Conservation (phyloP, 371 early-diverging fungal species). For the Rhizopus microsporus region DNA sequence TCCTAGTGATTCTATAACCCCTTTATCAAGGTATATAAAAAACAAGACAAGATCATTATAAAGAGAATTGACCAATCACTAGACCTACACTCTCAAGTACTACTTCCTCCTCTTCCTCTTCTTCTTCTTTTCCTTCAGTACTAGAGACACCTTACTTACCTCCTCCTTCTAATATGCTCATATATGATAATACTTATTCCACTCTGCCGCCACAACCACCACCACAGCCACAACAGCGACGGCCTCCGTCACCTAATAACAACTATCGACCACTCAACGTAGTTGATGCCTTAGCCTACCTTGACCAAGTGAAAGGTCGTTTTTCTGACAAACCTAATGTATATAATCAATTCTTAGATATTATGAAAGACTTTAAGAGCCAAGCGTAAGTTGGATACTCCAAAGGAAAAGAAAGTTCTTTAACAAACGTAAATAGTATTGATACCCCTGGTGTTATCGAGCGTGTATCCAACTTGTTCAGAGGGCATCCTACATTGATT, state of each 20-base stretch:
- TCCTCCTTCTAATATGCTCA: background rate
- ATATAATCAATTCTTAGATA: constrained; percentile 97
- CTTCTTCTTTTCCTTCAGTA: background rate
- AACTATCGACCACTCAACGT: constrained; percentile 49
- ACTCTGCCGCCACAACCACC: background rate
- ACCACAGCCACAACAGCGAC: background rate
- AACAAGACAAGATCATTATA: too few species aligned
- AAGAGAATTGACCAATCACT: too few species aligned
- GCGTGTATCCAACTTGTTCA: constrained; percentile 93
- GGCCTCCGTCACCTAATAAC: background rate
- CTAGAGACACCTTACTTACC: background rate
- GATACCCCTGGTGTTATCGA: constrained; percentile 98
- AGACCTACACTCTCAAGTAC: too few species aligned
- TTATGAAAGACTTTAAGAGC: constrained; percentile 99
- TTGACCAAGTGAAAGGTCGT: constrained; percentile 94
- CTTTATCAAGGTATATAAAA: too few species aligned
- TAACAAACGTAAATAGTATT: constrained; percentile 57
- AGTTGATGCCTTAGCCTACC: constrained; percentile 94
- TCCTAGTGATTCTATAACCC: background rate
- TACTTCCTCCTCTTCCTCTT: background rate
- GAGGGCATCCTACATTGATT: constrained; percentile 91
- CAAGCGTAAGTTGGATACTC: constrained; percentile 63
- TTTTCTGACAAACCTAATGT: constrained; percentile 91
- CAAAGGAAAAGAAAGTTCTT: too few species aligned
- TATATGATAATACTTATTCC: background rate